These are phyloP conservation scores for Ophiostoma perfectum DNA, from an alignment of 2,329 filamentous ascomycete genomes.

Conservation along the genomic window DNA sequence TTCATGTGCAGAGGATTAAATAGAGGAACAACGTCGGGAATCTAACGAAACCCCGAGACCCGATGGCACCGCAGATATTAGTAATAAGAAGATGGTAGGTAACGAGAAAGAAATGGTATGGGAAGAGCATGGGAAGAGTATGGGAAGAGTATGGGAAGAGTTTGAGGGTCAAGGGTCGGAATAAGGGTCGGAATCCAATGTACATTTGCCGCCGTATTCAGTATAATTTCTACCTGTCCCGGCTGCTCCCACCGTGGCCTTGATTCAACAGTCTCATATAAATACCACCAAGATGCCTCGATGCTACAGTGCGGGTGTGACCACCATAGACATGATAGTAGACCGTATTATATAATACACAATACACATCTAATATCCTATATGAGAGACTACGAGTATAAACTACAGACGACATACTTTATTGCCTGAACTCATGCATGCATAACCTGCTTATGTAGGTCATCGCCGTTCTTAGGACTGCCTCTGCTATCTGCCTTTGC, in stretches of 20 bases:
- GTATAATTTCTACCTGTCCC: neutral
- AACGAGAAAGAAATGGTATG: too few species aligned
- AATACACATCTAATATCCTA: too few species aligned
- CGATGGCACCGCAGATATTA: too few species aligned
- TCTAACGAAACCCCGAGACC: too few species aligned
- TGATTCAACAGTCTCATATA: neutral
- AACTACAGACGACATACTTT: too few species aligned
- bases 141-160: too few species aligned
- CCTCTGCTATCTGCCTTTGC: neutral
- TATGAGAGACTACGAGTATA: too few species aligned
- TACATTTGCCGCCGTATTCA: neutral
- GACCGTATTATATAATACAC: neutral
- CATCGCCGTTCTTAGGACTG: neutral
- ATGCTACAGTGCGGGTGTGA: neutral
- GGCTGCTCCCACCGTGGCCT: conserved; percentile 4
- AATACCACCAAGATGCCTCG: neutral
- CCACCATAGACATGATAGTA: neutral
- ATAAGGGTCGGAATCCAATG: conserved; percentile 1
- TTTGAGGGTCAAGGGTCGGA: neutral
- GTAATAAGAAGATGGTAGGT: too few species aligned
- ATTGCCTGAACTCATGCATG: neutral
- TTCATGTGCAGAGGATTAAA: too few species aligned
- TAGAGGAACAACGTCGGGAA: too few species aligned
- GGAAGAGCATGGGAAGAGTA: too few species aligned
- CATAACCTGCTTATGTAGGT: conserved; percentile 3